Conservation (phyloP, 2,329 filamentous ascomycete genomes). For the Westerdykella ornata region DNA sequence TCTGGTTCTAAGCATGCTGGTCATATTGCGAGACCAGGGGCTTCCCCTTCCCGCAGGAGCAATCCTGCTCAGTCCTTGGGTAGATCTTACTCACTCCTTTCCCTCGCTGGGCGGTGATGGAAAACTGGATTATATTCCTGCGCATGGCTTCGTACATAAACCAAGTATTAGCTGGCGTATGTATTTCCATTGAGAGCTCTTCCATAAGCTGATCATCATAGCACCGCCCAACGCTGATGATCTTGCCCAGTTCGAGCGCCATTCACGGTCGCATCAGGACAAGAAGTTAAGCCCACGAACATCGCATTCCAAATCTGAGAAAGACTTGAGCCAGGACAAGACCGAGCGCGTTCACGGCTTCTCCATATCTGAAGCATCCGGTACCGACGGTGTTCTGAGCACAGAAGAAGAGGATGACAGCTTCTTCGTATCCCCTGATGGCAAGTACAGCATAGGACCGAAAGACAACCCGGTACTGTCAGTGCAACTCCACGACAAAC, state of each 20-base stretch:
- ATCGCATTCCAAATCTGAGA: slow-evolving; percentile 15
- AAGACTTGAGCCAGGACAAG: slow-evolving; percentile 26
- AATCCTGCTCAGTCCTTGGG: slow-evolving; percentile 90
- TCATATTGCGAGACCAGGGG: slow-evolving; percentile 73
- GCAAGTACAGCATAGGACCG: slow-evolving; percentile 35
- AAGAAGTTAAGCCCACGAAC: slow-evolving; percentile 7
- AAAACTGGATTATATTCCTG: slow-evolving; percentile 79
- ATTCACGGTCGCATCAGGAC: slow-evolving; percentile 6
- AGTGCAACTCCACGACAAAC: slow-evolving; percentile 58
- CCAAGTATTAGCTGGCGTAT: slow-evolving; percentile 78
- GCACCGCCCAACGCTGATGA: slow-evolving; percentile 78
- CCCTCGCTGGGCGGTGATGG: slow-evolving; percentile 73
- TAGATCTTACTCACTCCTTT: slow-evolving; percentile 91
- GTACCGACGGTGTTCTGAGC: background rate
- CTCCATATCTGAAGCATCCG: slow-evolving; percentile 17
- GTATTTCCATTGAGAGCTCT: slow-evolving; percentile 1
- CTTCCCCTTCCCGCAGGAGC: slow-evolving; percentile 82
- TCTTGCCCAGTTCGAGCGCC: slow-evolving; percentile 44
- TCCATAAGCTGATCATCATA: slow-evolving; percentile 9
- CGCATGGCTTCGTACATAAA: slow-evolving; percentile 81
- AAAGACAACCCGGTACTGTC: slow-evolving; percentile 43
- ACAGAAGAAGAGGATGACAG: slow-evolving; percentile 1
- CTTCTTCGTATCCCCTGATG: slow-evolving; percentile 23
- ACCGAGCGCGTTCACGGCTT: slow-evolving; percentile 33
- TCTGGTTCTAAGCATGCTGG: slow-evolving; percentile 74